These are phyloP conservation scores for Mycena venus DNA, from an alignment of 768 basidiomycete genomes.

Conservation along the genomic window DNA sequence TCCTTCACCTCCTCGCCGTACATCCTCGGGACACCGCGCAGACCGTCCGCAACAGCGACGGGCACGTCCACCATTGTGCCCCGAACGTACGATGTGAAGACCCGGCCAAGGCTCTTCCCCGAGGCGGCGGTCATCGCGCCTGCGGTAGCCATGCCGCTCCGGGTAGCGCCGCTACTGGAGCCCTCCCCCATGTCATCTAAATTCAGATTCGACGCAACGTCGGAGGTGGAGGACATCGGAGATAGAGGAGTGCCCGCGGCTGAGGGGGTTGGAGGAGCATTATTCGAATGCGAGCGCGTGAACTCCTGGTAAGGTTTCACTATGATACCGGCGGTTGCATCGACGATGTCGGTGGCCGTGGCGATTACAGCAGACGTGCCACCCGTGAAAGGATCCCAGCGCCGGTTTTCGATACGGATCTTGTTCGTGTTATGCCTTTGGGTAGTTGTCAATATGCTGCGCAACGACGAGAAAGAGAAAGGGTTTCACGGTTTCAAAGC, in stretches of 20 bases:
- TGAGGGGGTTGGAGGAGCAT: too few species aligned
- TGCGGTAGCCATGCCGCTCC: conserved; percentile 22
- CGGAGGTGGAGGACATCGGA: background rate
- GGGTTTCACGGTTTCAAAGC: conserved; percentile 7
- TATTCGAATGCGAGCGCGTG: conserved; percentile 5
- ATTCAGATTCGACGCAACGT: too few species aligned
- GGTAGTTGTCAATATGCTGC: background rate
- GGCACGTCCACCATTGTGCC: conserved; percentile 49
- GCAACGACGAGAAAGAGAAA: background rate
- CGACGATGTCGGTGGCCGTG: background rate
- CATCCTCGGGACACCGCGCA: conserved; percentile 48
- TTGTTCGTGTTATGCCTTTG: conserved; percentile 10
- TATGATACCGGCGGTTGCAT: conserved; percentile 18
- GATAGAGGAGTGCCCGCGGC: background rate
- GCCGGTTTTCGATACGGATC: conserved; percentile 23
- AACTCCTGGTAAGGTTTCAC: conserved; percentile 25
- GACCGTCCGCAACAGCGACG: conserved; percentile 49
- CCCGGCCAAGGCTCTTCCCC: conserved; percentile 43
- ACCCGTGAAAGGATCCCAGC: conserved; percentile 32
- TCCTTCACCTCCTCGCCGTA: conserved; percentile 51
- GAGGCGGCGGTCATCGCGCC: conserved; percentile 51
- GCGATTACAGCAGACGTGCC: conserved; percentile 10
- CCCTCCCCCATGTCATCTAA: background rate
- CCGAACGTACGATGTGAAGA: conserved; percentile 39
- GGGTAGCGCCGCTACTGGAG: background rate